Evolutionary conservation across 352 stramenopile genomes (phyloP).

Genomic region (Chrysophaeum taylorii): DNA sequence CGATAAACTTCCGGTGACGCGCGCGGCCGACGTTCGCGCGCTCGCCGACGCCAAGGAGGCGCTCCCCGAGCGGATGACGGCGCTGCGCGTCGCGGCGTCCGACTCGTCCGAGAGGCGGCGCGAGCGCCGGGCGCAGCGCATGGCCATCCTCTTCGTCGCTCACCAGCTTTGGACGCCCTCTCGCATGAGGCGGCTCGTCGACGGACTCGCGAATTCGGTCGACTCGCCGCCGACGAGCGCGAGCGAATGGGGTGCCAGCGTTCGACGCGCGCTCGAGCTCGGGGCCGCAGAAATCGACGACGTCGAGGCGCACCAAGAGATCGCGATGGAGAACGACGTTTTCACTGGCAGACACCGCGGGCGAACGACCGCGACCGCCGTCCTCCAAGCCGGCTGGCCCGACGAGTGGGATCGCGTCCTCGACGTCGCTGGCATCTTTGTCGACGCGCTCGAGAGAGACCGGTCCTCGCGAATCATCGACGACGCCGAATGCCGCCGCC

Average conservation of each 20-base stretch:
- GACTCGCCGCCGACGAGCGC: background rate
- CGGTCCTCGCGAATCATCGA: too few species aligned
- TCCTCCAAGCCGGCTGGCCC: background rate
- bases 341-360: background rate
- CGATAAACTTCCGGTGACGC: background rate
- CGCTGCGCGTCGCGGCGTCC: background rate
- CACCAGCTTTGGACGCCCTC: constrained; percentile 7
- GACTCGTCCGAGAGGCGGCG: background rate
- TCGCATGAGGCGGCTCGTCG: background rate
- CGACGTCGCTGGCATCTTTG: background rate
- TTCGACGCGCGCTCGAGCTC: background rate
- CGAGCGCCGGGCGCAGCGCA: background rate
- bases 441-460: background rate
- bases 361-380: background rate
- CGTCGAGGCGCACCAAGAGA: background rate
- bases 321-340: constrained; percentile 3
- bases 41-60: background rate
- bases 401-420: background rate
- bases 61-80: background rate
- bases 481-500: background rate
- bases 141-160: background rate
- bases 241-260: background rate
- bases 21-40: background rate
- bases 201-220: background rate
- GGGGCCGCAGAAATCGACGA: background rate